A percentile compares a stretch with the other conserved stretches of the same genome.
Conservation (phyloP, 2,329 filamentous ascomycete genomes). For the Fusarium subtropicale region DNA sequence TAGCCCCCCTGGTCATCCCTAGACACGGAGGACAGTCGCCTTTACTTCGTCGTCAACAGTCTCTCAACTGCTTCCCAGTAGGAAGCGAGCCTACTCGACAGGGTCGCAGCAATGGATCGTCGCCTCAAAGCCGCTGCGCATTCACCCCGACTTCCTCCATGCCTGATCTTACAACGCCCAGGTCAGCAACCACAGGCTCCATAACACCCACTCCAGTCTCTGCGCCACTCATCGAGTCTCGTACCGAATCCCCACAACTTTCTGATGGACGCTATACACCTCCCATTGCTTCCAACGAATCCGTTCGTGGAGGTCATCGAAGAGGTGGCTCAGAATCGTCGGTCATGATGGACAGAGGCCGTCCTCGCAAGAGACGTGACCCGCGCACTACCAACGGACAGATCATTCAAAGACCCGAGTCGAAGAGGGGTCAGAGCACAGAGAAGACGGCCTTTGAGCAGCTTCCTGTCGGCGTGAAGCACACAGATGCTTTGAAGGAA, state of each 20-base stretch:
- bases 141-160: constrained; percentile 52
- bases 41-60: constrained; percentile 51
- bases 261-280: constrained; percentile 55
- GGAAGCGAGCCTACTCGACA: constrained; percentile 59
- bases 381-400: constrained; percentile 53
- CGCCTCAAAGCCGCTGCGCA: constrained; percentile 57
- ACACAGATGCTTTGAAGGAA: constrained; percentile 62
- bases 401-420: constrained; percentile 54
- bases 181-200: constrained; percentile 56
- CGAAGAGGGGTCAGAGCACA: constrained; percentile 60
- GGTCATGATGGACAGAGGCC: constrained; percentile 67
- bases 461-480: constrained; percentile 68
- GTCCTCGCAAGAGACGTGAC: constrained; percentile 67
- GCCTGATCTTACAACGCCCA: constrained; percentile 56
- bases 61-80: constrained; percentile 59
- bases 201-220: constrained; percentile 63
- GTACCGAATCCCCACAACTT: constrained; percentile 57
- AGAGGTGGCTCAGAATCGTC: constrained; percentile 68
- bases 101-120: constrained; percentile 59
- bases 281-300: constrained; percentile 40
- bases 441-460: constrained; percentile 70
- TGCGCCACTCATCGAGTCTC: constrained; percentile 57
- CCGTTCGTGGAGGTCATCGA: constrained; percentile 54
- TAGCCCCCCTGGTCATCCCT: constrained; percentile 70
- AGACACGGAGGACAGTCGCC: constrained; percentile 35